Conservation (phyloP, 2,329 filamentous ascomycete genomes). For the Aquanectria penicillioides region DNA sequence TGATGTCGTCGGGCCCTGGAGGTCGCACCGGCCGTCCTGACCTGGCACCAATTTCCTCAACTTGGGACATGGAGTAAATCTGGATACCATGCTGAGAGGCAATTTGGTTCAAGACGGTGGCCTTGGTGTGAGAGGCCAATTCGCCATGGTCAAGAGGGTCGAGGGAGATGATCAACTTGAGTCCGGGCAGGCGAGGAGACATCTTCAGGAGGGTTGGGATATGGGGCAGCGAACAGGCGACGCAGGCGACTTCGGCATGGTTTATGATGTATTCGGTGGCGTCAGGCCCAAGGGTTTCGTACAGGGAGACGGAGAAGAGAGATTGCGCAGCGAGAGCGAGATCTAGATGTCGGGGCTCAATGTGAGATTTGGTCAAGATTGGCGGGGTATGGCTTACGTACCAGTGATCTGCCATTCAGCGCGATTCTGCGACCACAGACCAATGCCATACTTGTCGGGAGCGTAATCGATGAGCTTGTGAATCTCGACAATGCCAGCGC, state of each 20-base stretch:
- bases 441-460: constrained; percentile 74
- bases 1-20: constrained; percentile 77
- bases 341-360: constrained; percentile 61
- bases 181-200: constrained; percentile 75
- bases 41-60: constrained; percentile 81
- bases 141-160: constrained; percentile 87
- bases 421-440: constrained; percentile 87
- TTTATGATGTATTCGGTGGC: constrained; percentile 96
- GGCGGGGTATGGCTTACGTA: constrained; percentile 47
- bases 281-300: constrained; percentile 93
- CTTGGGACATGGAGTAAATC: constrained; percentile 81
- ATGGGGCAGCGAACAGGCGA: constrained; percentile 83
- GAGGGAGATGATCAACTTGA: constrained; percentile 90
- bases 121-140: constrained; percentile 79
- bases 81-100: constrained; percentile 78
- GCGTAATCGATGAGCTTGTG: constrained; percentile 76
- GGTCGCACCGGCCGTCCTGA: constrained; percentile 76
- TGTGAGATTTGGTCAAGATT: constrained; percentile 20
- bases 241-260: constrained; percentile 79
- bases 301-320: constrained; percentile 90
- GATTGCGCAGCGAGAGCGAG: constrained; percentile 87
- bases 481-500: constrained; percentile 84
- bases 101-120: constrained; percentile 77
- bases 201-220: constrained; percentile 85
- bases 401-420: constrained; percentile 88